Evolutionary conservation across 768 basidiomycete species (phyloP).

Genomic region (Lentinula lateritia): DNA sequence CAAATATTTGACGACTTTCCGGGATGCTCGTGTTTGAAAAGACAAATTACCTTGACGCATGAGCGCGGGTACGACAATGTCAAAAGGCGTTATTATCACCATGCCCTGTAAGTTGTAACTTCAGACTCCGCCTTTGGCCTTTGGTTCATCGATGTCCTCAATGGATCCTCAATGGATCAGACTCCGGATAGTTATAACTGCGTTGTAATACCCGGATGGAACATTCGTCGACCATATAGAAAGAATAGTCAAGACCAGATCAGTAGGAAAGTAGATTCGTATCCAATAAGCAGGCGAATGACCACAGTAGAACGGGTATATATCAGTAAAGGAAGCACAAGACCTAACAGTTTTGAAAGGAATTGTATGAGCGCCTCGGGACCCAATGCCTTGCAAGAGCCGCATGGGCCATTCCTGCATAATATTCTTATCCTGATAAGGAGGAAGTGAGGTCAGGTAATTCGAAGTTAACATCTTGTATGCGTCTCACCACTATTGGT

Average conservation of each 20-base stretch:
- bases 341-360: background rate
- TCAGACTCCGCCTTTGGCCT: background rate
- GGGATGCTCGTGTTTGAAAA: conserved; percentile 1
- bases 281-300: background rate
- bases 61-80: background rate
- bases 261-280: background rate
- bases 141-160: background rate
- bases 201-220: background rate
- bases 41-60: background rate
- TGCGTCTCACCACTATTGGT: background rate
- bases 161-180: background rate
- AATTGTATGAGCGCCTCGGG: background rate
- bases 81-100: background rate
- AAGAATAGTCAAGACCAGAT: background rate
- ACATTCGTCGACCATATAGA: background rate
- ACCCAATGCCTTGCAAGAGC: background rate
- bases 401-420: background rate
- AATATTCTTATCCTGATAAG: background rate
- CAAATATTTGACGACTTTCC: background rate
- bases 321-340: background rate
- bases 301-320: background rate
- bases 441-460: background rate
- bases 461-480: background rate
- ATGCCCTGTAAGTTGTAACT: background rate
- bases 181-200: background rate